Percentiles rank a stretch among this genome's conserved stretches.
Evolutionary conservation across 176 grass and related monocot genomes (phyloP).

Genomic region (Ensete ventricosum): DNA sequence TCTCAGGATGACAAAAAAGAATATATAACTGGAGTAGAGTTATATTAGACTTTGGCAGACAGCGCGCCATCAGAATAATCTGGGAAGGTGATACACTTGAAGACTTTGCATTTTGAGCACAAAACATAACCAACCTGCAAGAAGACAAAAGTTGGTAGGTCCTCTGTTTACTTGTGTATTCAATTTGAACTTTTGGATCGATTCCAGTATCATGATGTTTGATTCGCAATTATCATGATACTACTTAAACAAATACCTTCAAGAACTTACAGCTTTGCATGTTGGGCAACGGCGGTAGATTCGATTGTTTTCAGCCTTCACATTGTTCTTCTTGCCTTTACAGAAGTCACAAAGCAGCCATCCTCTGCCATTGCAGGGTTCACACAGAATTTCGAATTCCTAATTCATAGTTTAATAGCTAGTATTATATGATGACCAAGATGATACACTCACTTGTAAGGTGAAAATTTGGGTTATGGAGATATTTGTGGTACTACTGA

Average conservation of each 20-base stretch:
- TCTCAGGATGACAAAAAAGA: too few relatives aligned
- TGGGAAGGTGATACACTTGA: slow-evolving; percentile 64
- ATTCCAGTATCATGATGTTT: too few relatives aligned
- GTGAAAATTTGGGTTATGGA: background rate
- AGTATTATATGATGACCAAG: background rate
- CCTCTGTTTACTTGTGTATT: background rate
- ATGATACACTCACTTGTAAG: background rate
- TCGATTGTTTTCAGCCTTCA: slow-evolving; percentile 43
- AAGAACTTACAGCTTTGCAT: slow-evolving; percentile 52
- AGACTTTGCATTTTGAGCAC: slow-evolving; percentile 70
- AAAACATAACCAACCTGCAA: slow-evolving; percentile 46
- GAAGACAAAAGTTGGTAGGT: background rate
- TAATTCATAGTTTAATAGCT: background rate
- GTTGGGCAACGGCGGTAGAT: slow-evolving; percentile 69
- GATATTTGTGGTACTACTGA: too few relatives aligned
- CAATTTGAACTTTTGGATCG: background rate
- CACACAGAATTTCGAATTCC: slow-evolving; percentile 38
- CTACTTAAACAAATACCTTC: background rate
- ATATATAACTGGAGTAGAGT: too few relatives aligned
- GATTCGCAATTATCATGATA: background rate
- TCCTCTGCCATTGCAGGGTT: slow-evolving; percentile 36
- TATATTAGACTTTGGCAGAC: background rate
- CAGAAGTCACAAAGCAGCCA: slow-evolving; percentile 68
- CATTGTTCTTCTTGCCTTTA: slow-evolving; percentile 74
- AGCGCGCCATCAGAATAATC: slow-evolving; percentile 36